Evolutionary conservation across 495 filamentous ascomycete species (phyloP), one percentile per base, ranked within the genome.

Genomic region (Talaromyces borbonicus): DNA sequence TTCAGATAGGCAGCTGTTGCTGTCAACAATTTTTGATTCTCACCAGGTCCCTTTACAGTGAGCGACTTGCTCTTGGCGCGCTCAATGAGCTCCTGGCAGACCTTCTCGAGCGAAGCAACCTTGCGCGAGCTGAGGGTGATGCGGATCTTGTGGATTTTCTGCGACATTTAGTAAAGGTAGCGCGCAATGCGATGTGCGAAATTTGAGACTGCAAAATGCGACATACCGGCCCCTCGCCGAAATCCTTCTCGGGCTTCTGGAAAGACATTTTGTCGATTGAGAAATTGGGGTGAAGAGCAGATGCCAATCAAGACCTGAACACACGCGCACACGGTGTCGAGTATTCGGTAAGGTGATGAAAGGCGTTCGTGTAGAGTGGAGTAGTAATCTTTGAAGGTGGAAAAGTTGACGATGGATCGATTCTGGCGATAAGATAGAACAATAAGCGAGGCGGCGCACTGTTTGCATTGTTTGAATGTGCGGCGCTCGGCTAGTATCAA

Each of bases 41-140:
- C 8, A 46, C 43, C 43, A 65, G 92, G 92, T 64, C 92, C 92
- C 80, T 96, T 95, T 74, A 94, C 87, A 65, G 88, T 87, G 60
- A 98, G 86, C 59, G 88, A 87, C 87, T 97, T 98, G 76, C 76
- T 80, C 81, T 95, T 95, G 63, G 92, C 90, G 63, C 92, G 92
- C 74, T 97, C 93, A 70, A 96, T 90, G 58, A 98, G 83, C 76
- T 97, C 92, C 67, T 79, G 72, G 79, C 87, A 95, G 61, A 98
- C 92, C 77, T 96, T 97, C 83, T 98, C 92, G 63, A 97, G 87
- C 50, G 87, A 77, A 60, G 78, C 66, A 63, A 98, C 92, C 73
- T 95, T 95, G 69, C 83, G 79, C 52, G 80, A 85, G 67, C 89
- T 95, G 55, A 97, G 78, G 66, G 90, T 97, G 81, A 97, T 96